Conservation (phyloP, 352 stramenopile species). For the Elongisporangium undulatum region DNA sequence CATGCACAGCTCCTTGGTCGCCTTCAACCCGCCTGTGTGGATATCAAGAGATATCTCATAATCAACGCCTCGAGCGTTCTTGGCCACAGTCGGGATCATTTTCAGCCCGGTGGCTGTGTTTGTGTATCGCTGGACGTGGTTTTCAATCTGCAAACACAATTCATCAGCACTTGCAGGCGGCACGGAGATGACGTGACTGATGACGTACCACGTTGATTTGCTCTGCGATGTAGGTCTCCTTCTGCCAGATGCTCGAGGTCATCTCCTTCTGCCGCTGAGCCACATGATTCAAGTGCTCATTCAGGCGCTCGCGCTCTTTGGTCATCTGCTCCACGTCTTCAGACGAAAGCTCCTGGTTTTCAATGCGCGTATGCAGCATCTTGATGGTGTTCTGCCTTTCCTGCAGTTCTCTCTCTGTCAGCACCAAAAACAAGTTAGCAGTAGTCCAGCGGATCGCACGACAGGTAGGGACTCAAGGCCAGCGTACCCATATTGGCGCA, state of each 20-base stretch:
- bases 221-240: conserved; percentile 62
- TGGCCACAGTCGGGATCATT: conserved; percentile 78
- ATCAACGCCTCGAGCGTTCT: conserved; percentile 76
- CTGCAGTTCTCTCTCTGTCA: conserved; percentile 41
- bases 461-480: conserved; percentile 5
- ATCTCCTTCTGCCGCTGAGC: conserved; percentile 55
- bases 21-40: conserved; percentile 49
- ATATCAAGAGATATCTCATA: conserved; percentile 70
- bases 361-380: conserved; percentile 55
- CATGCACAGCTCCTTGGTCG: conserved; percentile 44
- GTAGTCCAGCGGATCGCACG: background rate
- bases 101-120: conserved; percentile 74
- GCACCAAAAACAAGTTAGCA: conserved; percentile 3
- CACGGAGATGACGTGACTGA: background rate
- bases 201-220: conserved; percentile 59
- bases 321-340: conserved; percentile 74
- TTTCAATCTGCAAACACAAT: conserved; percentile 38
- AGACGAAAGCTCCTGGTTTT: conserved; percentile 74
- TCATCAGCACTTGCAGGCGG: background rate
- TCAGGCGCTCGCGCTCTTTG: conserved; percentile 64
- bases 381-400: conserved; percentile 57
- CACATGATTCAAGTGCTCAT: conserved; percentile 66
- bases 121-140: conserved; percentile 79
- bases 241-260: conserved; percentile 47
- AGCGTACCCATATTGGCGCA: conserved; percentile 72